Evolutionary conservation across 179 eudicot genomes (phyloP).

Genomic region (Drosera spatulata): DNA sequence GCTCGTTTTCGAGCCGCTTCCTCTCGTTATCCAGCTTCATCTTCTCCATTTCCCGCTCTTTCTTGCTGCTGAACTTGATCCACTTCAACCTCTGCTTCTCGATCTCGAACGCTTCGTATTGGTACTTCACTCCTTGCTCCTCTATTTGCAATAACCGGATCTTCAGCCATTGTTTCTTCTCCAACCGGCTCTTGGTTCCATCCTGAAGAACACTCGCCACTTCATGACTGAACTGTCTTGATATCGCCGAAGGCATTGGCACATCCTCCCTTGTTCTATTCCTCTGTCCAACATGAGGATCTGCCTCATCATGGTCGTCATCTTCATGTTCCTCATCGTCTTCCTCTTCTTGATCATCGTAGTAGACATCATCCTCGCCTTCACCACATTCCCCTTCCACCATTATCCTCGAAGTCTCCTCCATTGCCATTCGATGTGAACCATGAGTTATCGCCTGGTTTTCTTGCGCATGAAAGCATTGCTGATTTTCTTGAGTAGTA

Average conservation of each 20-base stretch:
- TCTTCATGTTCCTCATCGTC: constrained; percentile 11
- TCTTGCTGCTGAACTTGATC: constrained; percentile 47
- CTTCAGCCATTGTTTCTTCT: constrained; percentile 28
- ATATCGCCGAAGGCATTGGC: constrained; percentile 2
- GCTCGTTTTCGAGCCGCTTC: constrained; percentile 47
- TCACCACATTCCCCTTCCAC: constrained; percentile 2
- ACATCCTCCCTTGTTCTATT: constrained; percentile 18
- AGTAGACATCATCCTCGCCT: constrained; percentile 13
- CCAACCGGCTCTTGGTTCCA: constrained; percentile 22
- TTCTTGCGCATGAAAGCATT: constrained; percentile 30
- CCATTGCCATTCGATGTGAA: constrained; percentile 3
- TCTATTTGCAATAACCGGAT: constrained; percentile 25
- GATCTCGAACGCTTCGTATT: constrained; percentile 39
- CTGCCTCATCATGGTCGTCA: constrained; percentile 16
- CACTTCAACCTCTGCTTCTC: constrained; percentile 55
- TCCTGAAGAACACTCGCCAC: constrained; percentile 18
- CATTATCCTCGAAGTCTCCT: constrained; percentile 5
- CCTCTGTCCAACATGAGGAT: constrained; percentile 13
- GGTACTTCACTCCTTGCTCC: constrained; percentile 31
- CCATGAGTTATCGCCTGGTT: constrained; percentile 2
- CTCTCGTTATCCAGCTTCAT: constrained; percentile 52
- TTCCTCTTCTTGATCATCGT: constrained; percentile 25
- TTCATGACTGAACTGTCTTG: constrained; percentile 19
- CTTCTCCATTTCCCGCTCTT: constrained; percentile 50
- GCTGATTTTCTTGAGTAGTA: constrained; percentile 13